phyloP scores from a whole-genome alignment of 768 basidiomycete genomes.

The Sporobolomyces pararoseus region DNA sequence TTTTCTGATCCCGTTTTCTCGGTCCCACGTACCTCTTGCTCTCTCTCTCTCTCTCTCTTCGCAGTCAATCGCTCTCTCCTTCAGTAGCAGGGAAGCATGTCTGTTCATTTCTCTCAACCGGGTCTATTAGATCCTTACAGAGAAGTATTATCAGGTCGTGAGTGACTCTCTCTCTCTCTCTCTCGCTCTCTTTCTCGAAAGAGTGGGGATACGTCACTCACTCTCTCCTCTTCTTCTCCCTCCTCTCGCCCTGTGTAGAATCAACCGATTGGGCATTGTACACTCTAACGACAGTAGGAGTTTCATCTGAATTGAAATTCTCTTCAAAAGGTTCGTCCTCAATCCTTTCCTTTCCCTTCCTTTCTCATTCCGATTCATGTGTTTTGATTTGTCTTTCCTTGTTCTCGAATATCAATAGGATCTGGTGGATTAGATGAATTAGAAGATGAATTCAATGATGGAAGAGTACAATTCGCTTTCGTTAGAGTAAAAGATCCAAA shows the following conservation, averaged over 20 bases:
- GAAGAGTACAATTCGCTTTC: constrained; percentile 57
- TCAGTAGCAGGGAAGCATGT: no score
- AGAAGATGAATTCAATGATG: constrained; percentile 91
- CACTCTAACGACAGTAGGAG: constrained; percentile 27
- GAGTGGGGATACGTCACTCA: neutral
- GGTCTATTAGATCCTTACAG: constrained; percentile 18
- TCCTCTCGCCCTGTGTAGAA: constrained; percentile 1
- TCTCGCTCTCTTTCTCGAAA: neutral
- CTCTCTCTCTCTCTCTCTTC: no score
- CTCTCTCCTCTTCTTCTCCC: neutral
- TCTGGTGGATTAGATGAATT: constrained; percentile 82
- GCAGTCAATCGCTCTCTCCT: no score
- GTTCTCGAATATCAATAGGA: constrained; percentile 51
- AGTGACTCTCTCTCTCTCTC: neutral
- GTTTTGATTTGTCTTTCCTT: no score
- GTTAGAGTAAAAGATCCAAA: constrained; percentile 35
- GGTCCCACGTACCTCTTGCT: no score
- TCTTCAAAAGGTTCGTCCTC: neutral
- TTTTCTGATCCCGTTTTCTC: no score
- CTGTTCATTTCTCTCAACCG: constrained; percentile 6
- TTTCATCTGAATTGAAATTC: constrained; percentile 25
- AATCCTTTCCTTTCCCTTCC: no score
- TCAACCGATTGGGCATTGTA: constrained; percentile 35
- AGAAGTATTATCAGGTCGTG: constrained; percentile 11
- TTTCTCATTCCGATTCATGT: no score